Evolutionary conservation across 2,329 filamentous ascomycete genomes (phyloP).

Genomic region (Aureobasidium subglaciale): DNA sequence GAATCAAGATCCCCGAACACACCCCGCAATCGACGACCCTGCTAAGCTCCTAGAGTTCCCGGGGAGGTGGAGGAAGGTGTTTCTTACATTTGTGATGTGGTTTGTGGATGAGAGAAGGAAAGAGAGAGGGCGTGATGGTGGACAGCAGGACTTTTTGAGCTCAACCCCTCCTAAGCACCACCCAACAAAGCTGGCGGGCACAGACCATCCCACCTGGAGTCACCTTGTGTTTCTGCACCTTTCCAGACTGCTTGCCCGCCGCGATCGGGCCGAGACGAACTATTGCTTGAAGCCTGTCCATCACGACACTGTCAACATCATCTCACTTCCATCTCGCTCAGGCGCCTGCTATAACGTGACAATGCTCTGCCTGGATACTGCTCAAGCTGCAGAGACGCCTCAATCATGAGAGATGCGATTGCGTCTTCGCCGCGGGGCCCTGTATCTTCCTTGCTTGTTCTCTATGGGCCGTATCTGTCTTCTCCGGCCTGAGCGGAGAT

Average conservation of each 20-base stretch:
- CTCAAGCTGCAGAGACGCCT: constrained; percentile 1
- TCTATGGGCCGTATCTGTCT: not conserved
- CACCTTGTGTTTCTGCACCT: not conserved
- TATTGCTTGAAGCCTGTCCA: not conserved
- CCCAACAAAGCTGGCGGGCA: constrained; percentile 10
- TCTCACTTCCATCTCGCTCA: not conserved
- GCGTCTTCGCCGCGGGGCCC: not conserved
- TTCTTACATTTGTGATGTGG: constrained; percentile 2
- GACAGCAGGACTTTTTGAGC: constrained; percentile 7
- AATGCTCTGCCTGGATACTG: not conserved
- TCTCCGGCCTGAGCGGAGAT: constrained; percentile 10
- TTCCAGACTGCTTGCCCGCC: not conserved
- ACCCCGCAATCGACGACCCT: constrained; percentile 9
- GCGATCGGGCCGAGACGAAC: constrained; percentile 9
- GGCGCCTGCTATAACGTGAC: not conserved
- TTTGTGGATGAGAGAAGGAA: constrained; percentile 8
- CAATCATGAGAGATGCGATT: not conserved
- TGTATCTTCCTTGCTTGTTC: not conserved
- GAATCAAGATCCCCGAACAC: not conserved
- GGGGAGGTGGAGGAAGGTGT: not conserved
- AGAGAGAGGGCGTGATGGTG: not conserved
- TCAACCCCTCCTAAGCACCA: constrained; percentile 11
- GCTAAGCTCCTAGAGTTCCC: constrained; percentile 10
- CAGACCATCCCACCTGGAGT: constrained; percentile 5
- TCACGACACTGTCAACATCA: not conserved